These are phyloP conservation scores for Pichia nanzhaoensis DNA, from an alignment of 805 yeast species.

Conservation along the genomic window DNA sequence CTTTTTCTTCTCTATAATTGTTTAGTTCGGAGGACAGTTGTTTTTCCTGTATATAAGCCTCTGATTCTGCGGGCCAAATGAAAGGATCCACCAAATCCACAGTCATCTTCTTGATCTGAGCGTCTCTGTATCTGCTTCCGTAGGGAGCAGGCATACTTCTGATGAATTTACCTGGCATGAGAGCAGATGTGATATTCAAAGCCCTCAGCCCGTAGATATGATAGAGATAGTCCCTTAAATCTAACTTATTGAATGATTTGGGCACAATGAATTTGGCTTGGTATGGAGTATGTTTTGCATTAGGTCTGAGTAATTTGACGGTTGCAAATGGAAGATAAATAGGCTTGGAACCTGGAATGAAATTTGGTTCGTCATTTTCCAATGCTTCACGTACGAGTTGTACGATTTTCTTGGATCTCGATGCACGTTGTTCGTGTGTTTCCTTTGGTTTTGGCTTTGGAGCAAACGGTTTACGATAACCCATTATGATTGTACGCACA, in stretches of 20 bases:
- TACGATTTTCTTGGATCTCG: slow-evolving; percentile 25
- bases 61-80: slow-evolving; percentile 76
- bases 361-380: slow-evolving; percentile 66
- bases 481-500: slow-evolving; percentile 24
- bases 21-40: slow-evolving; percentile 39
- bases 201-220: slow-evolving; percentile 88
- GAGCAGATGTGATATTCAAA: slow-evolving; percentile 77
- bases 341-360: slow-evolving; percentile 68
- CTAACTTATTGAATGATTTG: slow-evolving; percentile 85
- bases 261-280: slow-evolving; percentile 97
- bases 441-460: slow-evolving; percentile 18
- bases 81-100: slow-evolving; percentile 94
- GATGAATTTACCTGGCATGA: slow-evolving; percentile 63
- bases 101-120: slow-evolving; percentile 92
- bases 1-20: slow-evolving; percentile 45
- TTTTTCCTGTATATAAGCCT: slow-evolving; percentile 29
- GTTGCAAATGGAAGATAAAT: slow-evolving; percentile 83
- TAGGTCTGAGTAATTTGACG: slow-evolving; percentile 74
- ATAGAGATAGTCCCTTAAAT: slow-evolving; percentile 88
- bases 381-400: slow-evolving; percentile 39
- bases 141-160: slow-evolving; percentile 48
- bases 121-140: slow-evolving; percentile 63
- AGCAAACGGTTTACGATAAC: slow-evolving; percentile 26
- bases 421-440: slow-evolving; percentile 21
- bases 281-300: slow-evolving; percentile 95